phyloP scores from a whole-genome alignment of 225 moss, liverwort and hornwort species.

The Rhytidiadelphus loreus region DNA sequence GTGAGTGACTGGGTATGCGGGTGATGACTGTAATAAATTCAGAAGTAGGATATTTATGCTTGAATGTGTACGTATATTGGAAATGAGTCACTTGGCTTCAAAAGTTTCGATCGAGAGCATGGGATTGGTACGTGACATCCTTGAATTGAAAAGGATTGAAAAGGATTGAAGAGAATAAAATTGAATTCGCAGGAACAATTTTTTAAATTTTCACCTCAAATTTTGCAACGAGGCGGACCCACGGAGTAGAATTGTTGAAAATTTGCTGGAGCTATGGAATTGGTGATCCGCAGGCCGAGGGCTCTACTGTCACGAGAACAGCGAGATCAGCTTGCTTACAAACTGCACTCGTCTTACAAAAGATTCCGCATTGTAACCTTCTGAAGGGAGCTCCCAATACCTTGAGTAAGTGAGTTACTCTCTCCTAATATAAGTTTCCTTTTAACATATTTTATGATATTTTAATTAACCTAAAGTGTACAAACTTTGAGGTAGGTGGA shows the following conservation, averaged over 20 bases:
- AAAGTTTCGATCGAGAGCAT: background rate
- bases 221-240: background rate
- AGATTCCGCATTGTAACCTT: background rate
- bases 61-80: too few relatives aligned
- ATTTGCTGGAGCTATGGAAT: background rate
- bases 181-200: background rate
- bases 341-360: background rate
- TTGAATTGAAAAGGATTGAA: background rate
- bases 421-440: background rate
- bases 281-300: too few relatives aligned
- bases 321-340: background rate
- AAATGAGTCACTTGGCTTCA: background rate
- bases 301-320: background rate
- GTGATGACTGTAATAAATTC: background rate
- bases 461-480: background rate
- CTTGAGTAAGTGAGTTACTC: background rate
- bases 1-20: too few relatives aligned
- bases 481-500: background rate
- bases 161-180: too few relatives aligned
- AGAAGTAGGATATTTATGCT: background rate
- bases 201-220: background rate
- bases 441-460: background rate
- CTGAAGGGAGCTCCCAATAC: background rate
- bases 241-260: too few relatives aligned
- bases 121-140: background rate